Conservation (phyloP, 768 basidiomycete genomes). For the Rhizopogon vinicolor region DNA sequence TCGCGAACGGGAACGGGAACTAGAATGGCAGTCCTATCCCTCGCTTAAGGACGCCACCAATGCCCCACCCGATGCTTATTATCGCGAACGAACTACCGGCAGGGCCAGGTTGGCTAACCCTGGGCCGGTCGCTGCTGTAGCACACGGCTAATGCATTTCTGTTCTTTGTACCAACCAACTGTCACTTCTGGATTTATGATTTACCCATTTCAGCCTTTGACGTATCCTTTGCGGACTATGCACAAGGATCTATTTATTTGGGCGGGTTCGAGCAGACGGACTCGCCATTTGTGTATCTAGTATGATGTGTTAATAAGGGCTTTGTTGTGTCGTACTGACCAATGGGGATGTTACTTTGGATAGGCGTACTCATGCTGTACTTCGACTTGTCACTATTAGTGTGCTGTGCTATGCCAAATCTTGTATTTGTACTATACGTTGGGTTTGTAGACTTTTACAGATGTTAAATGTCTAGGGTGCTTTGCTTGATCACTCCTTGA, state of each 20-base stretch:
- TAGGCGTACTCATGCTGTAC: neutral
- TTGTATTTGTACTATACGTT: neutral
- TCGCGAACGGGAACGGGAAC: slow-evolving; percentile 17
- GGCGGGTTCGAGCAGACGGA: neutral
- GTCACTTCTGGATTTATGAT: neutral
- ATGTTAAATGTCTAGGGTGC: neutral
- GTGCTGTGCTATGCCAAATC: neutral
- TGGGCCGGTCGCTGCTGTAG: slow-evolving; percentile 6
- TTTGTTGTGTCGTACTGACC: neutral
- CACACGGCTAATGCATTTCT: neutral
- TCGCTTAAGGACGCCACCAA: slow-evolving; percentile 28
- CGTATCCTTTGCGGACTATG: neutral
- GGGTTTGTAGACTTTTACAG: neutral
- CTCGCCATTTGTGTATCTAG: neutral
- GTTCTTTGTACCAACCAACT: neutral
- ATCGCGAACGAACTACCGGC: slow-evolving; percentile 13
- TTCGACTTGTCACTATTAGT: neutral
- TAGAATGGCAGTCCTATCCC: slow-evolving; percentile 4
- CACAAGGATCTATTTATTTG: neutral
- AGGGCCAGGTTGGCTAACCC: slow-evolving; percentile 12
- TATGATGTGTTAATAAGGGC: neutral
- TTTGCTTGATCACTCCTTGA: neutral
- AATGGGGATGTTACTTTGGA: neutral
- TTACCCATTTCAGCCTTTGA: neutral
- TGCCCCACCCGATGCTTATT: slow-evolving; percentile 11